Evolutionary conservation across 2,329 filamentous ascomycete genomes (phyloP), one percentile per base, ranked within the genome.

Genomic region (Lachnellula subtilissima): DNA sequence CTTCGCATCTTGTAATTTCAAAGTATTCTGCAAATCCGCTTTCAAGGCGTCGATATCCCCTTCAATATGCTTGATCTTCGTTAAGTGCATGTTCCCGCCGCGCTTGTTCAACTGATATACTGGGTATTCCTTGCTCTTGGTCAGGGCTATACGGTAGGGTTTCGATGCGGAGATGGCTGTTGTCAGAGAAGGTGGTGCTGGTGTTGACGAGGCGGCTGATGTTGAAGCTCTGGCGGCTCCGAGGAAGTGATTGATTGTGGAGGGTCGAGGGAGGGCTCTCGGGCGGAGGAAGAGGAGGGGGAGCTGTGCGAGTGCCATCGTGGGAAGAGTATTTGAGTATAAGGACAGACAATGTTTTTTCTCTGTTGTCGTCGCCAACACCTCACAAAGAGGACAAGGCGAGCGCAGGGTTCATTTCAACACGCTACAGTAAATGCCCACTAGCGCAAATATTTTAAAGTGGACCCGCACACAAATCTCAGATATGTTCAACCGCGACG

Each of bases 61-160:
- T 55, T 90, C 84, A 50, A 93, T 80, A 73, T 89, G 91, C 71
- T 91, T 88, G 54, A 99, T 74, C 55, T 83, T 73, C 5, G 93
- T 95, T 66, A 88, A 74, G 65, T 85, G 83, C 68, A 85, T 78
- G 62, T 89, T 94, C 14, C 90, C 89, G 52, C 91, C 91, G 12
- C 84, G 79, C 75, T 89, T 92, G 61, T 74, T 76, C 62, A 84
- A 78, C 15, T 85, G 77, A 74, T 97, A 99, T 46, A 97, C 81
- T 23, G 90, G 85, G 2, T 94, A 76, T 62, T 90, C 84, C 48
- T 84, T 82, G 39, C 82, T 86, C 1, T 78, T 75, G 3, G 90
- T 93, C 59, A 91, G 86, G 51, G 78, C 77, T 61, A 97, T 80
- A 65, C 85, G 80, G 56, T 64, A 64, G n/a, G 63, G 60, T 57